Evolutionary conservation across 83 land plant species (phyloP), one percentile per base, ranked within the genome.

Genomic region (Picea abies): DNA sequence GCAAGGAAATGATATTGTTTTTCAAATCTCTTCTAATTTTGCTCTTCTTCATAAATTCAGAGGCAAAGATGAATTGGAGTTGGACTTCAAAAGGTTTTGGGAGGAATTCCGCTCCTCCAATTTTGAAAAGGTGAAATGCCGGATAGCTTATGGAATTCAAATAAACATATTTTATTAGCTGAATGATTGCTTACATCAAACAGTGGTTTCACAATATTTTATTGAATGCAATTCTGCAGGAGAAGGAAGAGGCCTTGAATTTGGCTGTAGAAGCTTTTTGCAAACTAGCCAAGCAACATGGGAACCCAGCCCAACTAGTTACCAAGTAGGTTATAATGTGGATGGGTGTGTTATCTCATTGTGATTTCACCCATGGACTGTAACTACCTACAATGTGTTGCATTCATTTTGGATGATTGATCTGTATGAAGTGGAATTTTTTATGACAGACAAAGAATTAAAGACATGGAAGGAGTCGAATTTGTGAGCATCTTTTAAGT

Each of bases 31-130:
- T 75, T 75, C 5, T n/a, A 75, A 49, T n/a, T 44, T n/a, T 22
- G 29, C 23, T 75, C 60, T n/a, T 75, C 19, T 75, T 11, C 58
- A 20, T 75, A 52, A 52, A n/a, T 71, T 88, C 91, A 94, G 95
- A 85, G 90, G 84, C 84, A 91, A 82, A 82, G 86, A 93, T 94
- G 99, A 96, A 79, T 81, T 94, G 85, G 99, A 98, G 82, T 85
- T 93, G 94, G 99, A 98, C 66, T 96, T 98, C 84, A 96, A 88
- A 89, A 91, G 92, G 82, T 92, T 83, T 81, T 98, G 99, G 99
- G 99, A 98, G 87, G 98, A 92, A 76, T 98, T 98, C 78, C 99
- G 99, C 67, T 93, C 97, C 70, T 90, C 97, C 78, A 81, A 83
- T 82, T 91, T 90, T 6, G 99, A 98, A 80, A 98, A 94, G 96